Evolutionary conservation across 2,329 filamentous ascomycete genomes (phyloP).

Genomic region (Daldinia sp.): DNA sequence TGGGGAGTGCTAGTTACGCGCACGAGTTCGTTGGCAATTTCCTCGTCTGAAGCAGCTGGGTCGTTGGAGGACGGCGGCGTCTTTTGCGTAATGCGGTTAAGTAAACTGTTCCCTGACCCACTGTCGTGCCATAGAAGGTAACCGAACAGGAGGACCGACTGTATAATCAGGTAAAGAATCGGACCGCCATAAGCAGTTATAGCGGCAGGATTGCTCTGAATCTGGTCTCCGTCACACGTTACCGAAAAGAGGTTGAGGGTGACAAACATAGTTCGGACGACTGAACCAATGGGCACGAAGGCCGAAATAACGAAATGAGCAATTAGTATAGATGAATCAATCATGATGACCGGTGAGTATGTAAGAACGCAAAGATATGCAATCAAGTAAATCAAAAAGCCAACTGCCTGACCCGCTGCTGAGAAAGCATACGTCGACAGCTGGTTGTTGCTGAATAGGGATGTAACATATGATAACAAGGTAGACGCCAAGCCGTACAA

Average conservation of each 20-base stretch:
- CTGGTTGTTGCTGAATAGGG: conserved; percentile 82
- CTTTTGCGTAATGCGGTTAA: conserved; percentile 53
- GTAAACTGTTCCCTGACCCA: conserved; percentile 69
- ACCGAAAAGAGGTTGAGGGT: conserved; percentile 86
- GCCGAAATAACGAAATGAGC: conserved; percentile 81
- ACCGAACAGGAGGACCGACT: conserved; percentile 77
- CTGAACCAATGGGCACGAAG: conserved; percentile 81
- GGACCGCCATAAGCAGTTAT: conserved; percentile 84
- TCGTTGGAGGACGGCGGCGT: conserved; percentile 48
- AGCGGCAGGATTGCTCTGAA: conserved; percentile 76
- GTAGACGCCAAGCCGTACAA: conserved; percentile 85
- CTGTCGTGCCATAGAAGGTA: conserved; percentile 85
- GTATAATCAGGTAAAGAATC: conserved; percentile 83
- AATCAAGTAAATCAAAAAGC: conserved; percentile 79
- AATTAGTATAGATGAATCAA: conserved; percentile 75
- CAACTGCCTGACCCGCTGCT: conserved; percentile 78
- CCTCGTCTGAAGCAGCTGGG: conserved; percentile 61
- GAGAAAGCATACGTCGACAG: conserved; percentile 87
- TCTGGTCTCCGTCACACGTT: conserved; percentile 73
- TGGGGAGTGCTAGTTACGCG: conserved; percentile 67
- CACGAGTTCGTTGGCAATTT: conserved; percentile 73
- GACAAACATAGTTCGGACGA: conserved; percentile 80
- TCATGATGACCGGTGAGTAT: conserved; percentile 75
- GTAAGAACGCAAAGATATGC: conserved; percentile 79
- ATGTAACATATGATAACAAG: conserved; percentile 83